Percentiles rank a stretch among this genome's conserved stretches.
Conservation (phyloP, 2,329 filamentous ascomycete genomes). For the Parasarocladium wereldwijsianum region DNA sequence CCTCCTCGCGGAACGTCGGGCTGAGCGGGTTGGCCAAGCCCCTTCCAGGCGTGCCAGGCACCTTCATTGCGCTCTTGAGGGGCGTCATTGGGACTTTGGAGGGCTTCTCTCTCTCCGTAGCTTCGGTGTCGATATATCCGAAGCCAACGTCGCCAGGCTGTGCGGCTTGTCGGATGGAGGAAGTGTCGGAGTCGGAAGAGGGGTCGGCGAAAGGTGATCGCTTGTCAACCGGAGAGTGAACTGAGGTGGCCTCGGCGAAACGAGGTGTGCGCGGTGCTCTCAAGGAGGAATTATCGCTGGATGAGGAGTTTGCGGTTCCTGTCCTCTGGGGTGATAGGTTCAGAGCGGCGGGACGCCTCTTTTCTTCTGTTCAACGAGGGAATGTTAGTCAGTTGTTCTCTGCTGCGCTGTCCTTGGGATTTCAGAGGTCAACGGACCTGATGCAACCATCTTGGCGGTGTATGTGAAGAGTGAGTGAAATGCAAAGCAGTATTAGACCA, state of each 20-base stretch:
- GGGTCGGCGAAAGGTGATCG: conserved; percentile 45
- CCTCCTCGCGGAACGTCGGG: conserved; percentile 83
- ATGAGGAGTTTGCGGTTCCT: conserved; percentile 33
- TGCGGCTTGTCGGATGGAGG: conserved; percentile 34
- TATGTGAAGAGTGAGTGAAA: background rate
- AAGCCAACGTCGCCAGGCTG: conserved; percentile 84
- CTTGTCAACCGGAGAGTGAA: conserved; percentile 60
- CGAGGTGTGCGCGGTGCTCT: conserved; percentile 61
- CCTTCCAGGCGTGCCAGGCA: conserved; percentile 66
- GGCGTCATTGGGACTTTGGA: conserved; percentile 61
- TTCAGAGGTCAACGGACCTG: conserved; percentile 5
- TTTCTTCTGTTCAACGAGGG: conserved; percentile 31
- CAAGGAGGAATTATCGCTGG: conserved; percentile 38
- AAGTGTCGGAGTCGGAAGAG: conserved; percentile 21
- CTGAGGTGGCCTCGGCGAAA: conserved; percentile 67
- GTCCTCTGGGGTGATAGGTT: conserved; percentile 36
- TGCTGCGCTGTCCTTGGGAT: too few relatives aligned
- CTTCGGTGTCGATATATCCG: conserved; percentile 57
- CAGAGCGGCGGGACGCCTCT: conserved; percentile 40
- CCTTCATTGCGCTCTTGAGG: conserved; percentile 80
- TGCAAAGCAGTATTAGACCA: too few relatives aligned
- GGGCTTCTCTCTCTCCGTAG: conserved; percentile 21
- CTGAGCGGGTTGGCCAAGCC: conserved; percentile 66
- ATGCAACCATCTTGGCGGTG: conserved; percentile 3
- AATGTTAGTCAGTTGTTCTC: conserved; percentile 10